Evolutionary conservation across 2,329 filamentous ascomycete species (phyloP).

Genomic region (Xylaria sp.): DNA sequence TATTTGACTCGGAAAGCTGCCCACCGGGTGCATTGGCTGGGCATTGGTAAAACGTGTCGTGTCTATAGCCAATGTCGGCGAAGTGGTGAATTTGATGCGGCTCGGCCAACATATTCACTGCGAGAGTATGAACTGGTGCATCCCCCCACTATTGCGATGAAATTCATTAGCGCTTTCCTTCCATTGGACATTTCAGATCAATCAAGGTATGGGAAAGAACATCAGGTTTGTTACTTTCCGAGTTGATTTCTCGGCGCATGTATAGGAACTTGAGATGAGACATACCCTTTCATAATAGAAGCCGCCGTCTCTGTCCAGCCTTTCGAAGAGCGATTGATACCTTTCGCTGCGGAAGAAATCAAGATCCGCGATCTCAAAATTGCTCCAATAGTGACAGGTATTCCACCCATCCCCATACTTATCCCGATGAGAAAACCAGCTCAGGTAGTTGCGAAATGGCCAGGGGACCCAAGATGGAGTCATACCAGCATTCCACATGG

Average conservation of each 20-base stretch:
- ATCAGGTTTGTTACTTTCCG: neutral
- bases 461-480: conserved; percentile 56
- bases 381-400: conserved; percentile 61
- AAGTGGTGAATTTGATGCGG: conserved; percentile 58
- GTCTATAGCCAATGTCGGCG: conserved; percentile 57
- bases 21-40: conserved; percentile 53
- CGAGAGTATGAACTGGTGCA: conserved; percentile 58
- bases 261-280: neutral
- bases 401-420: conserved; percentile 56
- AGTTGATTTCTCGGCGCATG: neutral
- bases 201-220: neutral
- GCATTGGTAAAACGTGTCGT: conserved; percentile 53
- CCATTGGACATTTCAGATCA: neutral
- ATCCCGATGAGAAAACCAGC: conserved; percentile 54
- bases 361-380: conserved; percentile 60
- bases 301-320: conserved; percentile 55
- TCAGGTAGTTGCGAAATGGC: conserved; percentile 53
- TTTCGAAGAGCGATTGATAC: conserved; percentile 56
- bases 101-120: conserved; percentile 56
- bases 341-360: conserved; percentile 56
- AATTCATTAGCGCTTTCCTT: conserved; percentile 16
- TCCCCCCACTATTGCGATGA: conserved; percentile 55
- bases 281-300: conserved; percentile 58
- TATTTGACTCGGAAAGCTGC: conserved; percentile 51
- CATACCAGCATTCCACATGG: conserved; percentile 56